Conservation (phyloP, 495 filamentous ascomycete species). For the Xanthoparmelia taractica region DNA sequence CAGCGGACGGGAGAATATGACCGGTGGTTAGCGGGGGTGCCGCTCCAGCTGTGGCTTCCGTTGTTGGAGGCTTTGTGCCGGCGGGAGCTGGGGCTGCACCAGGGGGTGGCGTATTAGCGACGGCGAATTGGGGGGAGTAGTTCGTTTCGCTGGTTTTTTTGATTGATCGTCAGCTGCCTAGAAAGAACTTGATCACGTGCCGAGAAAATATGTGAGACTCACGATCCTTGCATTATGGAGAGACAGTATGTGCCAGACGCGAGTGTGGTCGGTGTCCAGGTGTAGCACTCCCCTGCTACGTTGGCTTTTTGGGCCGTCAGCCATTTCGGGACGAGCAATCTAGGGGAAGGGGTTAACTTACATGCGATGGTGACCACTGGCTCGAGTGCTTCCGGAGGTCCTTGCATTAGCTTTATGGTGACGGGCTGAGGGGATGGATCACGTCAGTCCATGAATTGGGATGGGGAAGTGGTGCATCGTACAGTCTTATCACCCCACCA, state of each 20-base stretch:
- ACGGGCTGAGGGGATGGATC: slow-evolving; percentile 16
- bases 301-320: background rate
- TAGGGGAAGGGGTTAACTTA: slow-evolving; percentile 13
- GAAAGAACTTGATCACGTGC: background rate
- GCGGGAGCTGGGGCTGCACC: background rate
- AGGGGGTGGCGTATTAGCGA: slow-evolving; percentile 2
- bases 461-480: slow-evolving; percentile 3
- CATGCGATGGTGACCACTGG: slow-evolving; percentile 10
- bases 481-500: slow-evolving; percentile 24
- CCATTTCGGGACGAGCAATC: background rate
- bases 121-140: slow-evolving; percentile 25
- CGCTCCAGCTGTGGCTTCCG: background rate
- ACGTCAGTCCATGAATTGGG: background rate
- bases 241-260: slow-evolving; percentile 17
- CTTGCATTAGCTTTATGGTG: slow-evolving; percentile 17
- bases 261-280: slow-evolving; percentile 12
- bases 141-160: slow-evolving; percentile 19
- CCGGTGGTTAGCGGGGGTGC: background rate
- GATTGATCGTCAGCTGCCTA: background rate
- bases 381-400: slow-evolving; percentile 13
- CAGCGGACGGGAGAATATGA: background rate
- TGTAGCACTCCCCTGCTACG: slow-evolving; percentile 11
- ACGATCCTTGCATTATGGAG: slow-evolving; percentile 20
- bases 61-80: background rate
- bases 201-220: background rate